Base-by-base conservation (phyloP, 2,329 filamentous ascomycete genomes). In the Calycina marina region DNA sequence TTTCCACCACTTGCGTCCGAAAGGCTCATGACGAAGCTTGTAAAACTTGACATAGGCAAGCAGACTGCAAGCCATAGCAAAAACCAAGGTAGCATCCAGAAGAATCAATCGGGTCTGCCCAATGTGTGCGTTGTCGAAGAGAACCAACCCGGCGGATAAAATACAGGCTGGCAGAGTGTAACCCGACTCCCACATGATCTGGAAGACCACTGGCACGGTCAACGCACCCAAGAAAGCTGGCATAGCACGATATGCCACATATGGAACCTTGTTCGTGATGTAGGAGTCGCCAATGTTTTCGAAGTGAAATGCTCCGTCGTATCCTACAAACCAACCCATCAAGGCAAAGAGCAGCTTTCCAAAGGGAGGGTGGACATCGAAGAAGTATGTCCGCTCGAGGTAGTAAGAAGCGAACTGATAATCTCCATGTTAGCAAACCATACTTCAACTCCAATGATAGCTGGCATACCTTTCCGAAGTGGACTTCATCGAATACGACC, bases 101-200 rank as follows among this genome's bases (percentile, higher is more conserved):
- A 98, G 71, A 47, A 98, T 98, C 52, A 98, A 63, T 18, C 90
- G 75, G 14, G 90, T 94, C 65, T 98, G 90, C 38, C 84, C 88
- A 56, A 98, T 84, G 57, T 98, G 90, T 36, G 88, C 90, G 51
- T 98, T 98, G 62, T 98, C 90, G 49, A 98, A 82, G 26, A 98
- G 77, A 42, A 98, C 68, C 20, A 98, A 65, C 16, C 81, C 75
- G 24, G 90, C 73, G 5, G 90, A 84, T 36, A 94, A 66, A 34
- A 96, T 64, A 55, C 83, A 93, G 36, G 90, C 90, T 8, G 90
- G 90, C 25, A 98, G 66, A 43, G 84, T 93, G 61, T 98, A 98
- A 41, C 86, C 90, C 30, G 90, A 96, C 60, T 98, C 90, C 90
- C 90, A 98, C 90, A 98, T 98, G 58, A 93, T 98, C 54, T 93